These are phyloP conservation scores for Hirschioporus abietinus DNA, from an alignment of 768 basidiomycete genomes.

Conservation along the genomic window DNA sequence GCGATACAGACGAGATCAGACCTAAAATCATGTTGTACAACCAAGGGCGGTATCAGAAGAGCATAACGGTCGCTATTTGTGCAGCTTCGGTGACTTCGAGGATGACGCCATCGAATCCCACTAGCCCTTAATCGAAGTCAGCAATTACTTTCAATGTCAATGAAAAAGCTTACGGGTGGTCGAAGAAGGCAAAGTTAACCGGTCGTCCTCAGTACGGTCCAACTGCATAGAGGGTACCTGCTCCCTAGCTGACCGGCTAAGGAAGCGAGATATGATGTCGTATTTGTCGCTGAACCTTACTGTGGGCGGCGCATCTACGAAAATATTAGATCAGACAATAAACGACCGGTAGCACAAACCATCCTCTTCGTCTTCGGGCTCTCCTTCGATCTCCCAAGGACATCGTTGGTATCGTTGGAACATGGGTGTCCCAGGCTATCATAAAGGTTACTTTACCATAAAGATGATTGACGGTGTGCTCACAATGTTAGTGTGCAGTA, in stretches of 20 bases:
- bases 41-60: constrained; percentile 41
- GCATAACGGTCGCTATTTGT: constrained; percentile 67
- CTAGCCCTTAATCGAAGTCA: constrained; percentile 34
- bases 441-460: constrained; percentile 1
- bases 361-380: constrained; percentile 79
- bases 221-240: constrained; percentile 75
- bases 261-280: constrained; percentile 73
- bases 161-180: constrained; percentile 52
- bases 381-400: constrained; percentile 81
- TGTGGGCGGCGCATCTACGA: constrained; percentile 64
- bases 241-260: constrained; percentile 56
- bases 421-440: constrained; percentile 77
- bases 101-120: constrained; percentile 79
- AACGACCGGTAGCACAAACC: constrained; percentile 34
- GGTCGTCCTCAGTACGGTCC: constrained; percentile 72
- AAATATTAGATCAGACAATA: constrained; percentile 6
- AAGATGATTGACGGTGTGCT: constrained; percentile 4
- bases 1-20: not conserved
- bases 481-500: constrained; percentile 86
- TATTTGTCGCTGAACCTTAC: constrained; percentile 75
- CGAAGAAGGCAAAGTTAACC: constrained; percentile 59
- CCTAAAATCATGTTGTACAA: not conserved
- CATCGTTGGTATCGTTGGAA: constrained; percentile 92
- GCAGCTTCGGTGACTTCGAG: constrained; percentile 75
- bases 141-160: constrained; percentile 6